Base-by-base conservation (phyloP, 2,329 filamentous ascomycete genomes). In the Colletotrichum gigasporum region DNA sequence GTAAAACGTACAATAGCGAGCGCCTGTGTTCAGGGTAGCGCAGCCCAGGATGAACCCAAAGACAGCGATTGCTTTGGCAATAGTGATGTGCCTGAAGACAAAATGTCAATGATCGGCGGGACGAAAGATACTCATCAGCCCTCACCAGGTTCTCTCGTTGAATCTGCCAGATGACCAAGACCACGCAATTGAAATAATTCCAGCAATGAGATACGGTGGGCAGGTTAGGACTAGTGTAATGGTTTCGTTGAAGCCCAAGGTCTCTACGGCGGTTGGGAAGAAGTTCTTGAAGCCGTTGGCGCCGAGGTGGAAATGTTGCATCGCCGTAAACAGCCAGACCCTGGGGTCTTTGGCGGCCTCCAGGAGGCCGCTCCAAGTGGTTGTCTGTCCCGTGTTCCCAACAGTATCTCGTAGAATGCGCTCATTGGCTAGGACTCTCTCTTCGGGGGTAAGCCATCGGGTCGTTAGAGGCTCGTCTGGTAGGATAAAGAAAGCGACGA, bases 241-340 rank as follows among this genome's bases (percentile, higher is more conserved):
- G 0, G 75, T 82, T 4, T 69, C 72, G 37, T 69, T 72, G 69
- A 80, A 82, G 0, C 76, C 77, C 1, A 79, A 75, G 4, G 73
- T 79, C 66, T 76, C 18, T 1, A 67, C 56, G 0, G 67, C 65
- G 0, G 68, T 73, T 0, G 73, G 73, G 10, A 72, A 68, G 44
- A 73, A 74, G 48, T 74, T 75, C 45, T 74, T 75, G 68, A 75
- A 75, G 0, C 72, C 71, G 20, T 74, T 74, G 5, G 72, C 73
- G 0, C 61, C 56, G 0, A 67, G 39, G 6, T 83, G 80, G 67
- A 80, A 78, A 60, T 83, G 82, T 60, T 82, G 79, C 80, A 83
- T 83, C 42, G 81, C 71, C 3, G 75, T 76, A 51, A 83, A 79
- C 2, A 84, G 68, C 75, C 80, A 83, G 2, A 82, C 73, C 44